phyloP scores from a whole-genome alignment of 2,329 filamentous ascomycete species.

The Penicillium sclerotigenum region DNA sequence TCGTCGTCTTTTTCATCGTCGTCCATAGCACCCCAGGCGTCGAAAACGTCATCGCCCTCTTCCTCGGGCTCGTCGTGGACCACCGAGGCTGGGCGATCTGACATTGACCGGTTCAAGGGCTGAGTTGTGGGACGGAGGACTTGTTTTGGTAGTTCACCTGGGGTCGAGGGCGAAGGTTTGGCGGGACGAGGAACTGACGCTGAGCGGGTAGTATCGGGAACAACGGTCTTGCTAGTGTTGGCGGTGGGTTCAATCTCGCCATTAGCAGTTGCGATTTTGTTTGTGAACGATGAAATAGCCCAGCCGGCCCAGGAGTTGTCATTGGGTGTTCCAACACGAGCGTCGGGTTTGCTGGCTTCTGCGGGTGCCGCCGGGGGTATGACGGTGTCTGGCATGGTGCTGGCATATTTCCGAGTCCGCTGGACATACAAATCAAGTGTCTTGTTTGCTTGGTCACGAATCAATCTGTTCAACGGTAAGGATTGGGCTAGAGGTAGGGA shows the following conservation, averaged over 20 bases:
- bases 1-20: slow-evolving; percentile 52
- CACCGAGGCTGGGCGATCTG: slow-evolving; percentile 39
- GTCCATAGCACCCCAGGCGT: slow-evolving; percentile 70
- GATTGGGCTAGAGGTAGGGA: not conserved
- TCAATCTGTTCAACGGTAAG: slow-evolving; percentile 48
- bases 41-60: slow-evolving; percentile 61
- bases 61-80: slow-evolving; percentile 42
- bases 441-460: slow-evolving; percentile 88
- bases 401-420: slow-evolving; percentile 74
- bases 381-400: slow-evolving; percentile 74
- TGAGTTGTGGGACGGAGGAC: slow-evolving; percentile 26
- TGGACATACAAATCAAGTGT: slow-evolving; percentile 82
- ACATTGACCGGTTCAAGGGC: slow-evolving; percentile 40
- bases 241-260: slow-evolving; percentile 74
- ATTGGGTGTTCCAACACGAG: slow-evolving; percentile 75
- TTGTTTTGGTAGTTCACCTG: slow-evolving; percentile 23
- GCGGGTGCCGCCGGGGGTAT: slow-evolving; percentile 63
- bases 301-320: slow-evolving; percentile 83
- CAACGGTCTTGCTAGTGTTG: slow-evolving; percentile 45
- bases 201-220: slow-evolving; percentile 44
- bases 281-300: slow-evolving; percentile 98
- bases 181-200: slow-evolving; percentile 50
- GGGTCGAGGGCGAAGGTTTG: slow-evolving; percentile 30
- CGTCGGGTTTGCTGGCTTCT: slow-evolving; percentile 48
- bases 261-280: slow-evolving; percentile 78